A percentile compares a stretch with the other conserved stretches of the same genome.
Conservation (phyloP, 139 green algal genomes). For the Asterochloris sp. region DNA sequence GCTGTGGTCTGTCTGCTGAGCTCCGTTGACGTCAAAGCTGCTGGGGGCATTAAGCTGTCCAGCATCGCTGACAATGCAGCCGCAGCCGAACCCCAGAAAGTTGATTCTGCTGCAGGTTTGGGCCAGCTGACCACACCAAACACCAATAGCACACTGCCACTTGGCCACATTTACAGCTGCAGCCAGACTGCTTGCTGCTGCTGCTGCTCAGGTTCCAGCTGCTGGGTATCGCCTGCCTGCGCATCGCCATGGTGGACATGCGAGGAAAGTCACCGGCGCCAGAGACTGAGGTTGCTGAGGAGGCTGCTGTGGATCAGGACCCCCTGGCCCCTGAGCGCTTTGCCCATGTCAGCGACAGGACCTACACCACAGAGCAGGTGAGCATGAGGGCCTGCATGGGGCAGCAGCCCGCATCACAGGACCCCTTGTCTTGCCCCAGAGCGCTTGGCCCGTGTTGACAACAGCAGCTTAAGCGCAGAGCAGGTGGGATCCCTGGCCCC, state of each 20-base stretch:
- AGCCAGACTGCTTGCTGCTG: neutral
- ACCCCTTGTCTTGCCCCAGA: neutral
- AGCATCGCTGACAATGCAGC: too few relatives aligned
- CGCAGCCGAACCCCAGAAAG: too few relatives aligned
- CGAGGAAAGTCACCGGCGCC: constrained; percentile 6
- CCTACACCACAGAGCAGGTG: constrained; percentile 45
- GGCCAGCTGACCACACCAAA: too few relatives aligned
- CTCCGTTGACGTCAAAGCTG: too few relatives aligned
- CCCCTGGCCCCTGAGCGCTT: constrained; percentile 43
- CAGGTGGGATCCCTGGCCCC: too few relatives aligned
- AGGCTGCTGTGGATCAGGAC: constrained; percentile 1
- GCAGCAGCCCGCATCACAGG: constrained; percentile 13
- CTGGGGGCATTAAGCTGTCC: too few relatives aligned
- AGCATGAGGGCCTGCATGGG: constrained; percentile 37
- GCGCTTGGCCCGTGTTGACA: too few relatives aligned
- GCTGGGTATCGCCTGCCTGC: constrained; percentile 49
- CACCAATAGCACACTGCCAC: too few relatives aligned
- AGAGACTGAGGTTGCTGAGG: neutral
- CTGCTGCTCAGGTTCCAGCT: constrained; percentile 57
- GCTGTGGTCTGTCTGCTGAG: too few relatives aligned
- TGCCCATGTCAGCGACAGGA: constrained; percentile 46
- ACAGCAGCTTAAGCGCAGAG: too few relatives aligned
- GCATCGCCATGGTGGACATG: constrained; percentile 47
- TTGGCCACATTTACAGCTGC: too few relatives aligned
- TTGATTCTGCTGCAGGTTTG: too few relatives aligned